Conservation (phyloP, 768 basidiomycete genomes). For the Calocera cornea region DNA sequence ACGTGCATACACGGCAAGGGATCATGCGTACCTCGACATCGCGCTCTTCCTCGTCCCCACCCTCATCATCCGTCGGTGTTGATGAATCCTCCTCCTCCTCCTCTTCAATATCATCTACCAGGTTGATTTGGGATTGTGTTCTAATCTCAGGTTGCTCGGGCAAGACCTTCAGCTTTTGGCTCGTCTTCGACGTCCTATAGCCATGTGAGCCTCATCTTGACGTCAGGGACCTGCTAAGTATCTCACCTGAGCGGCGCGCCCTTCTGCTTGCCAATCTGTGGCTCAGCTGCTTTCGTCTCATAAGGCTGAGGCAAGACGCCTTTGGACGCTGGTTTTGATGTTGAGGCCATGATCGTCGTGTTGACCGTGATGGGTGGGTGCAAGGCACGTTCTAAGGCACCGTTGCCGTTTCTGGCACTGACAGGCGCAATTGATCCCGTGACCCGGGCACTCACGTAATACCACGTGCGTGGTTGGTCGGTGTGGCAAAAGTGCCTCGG, state of each 20-base stretch:
- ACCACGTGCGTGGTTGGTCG: not conserved
- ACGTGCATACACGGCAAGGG: not conserved
- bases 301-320: not conserved
- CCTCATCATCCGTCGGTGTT: conserved; percentile 11
- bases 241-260: not conserved
- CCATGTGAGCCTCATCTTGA: not conserved
- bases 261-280: not conserved
- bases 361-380: not conserved
- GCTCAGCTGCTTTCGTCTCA: not conserved
- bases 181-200: conserved; percentile 13
- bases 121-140: conserved; percentile 22
- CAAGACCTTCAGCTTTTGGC: conserved; percentile 63
- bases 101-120: conserved; percentile 13
- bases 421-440: not conserved
- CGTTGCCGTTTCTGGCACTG: not conserved
- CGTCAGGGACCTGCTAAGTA: not conserved
- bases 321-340: not conserved
- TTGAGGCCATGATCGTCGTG: not conserved
- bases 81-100: conserved; percentile 14
- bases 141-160: conserved; percentile 64
- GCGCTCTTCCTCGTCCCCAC: conserved; percentile 35
- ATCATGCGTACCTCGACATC: conserved; percentile 44
- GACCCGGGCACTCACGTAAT: not conserved
- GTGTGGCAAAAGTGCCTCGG: no score
- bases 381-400: not conserved